Percentiles rank a stretch among this genome's conserved stretches.
phyloP scores from a whole-genome alignment of 768 basidiomycete species.

The Chalciporus chontae region DNA sequence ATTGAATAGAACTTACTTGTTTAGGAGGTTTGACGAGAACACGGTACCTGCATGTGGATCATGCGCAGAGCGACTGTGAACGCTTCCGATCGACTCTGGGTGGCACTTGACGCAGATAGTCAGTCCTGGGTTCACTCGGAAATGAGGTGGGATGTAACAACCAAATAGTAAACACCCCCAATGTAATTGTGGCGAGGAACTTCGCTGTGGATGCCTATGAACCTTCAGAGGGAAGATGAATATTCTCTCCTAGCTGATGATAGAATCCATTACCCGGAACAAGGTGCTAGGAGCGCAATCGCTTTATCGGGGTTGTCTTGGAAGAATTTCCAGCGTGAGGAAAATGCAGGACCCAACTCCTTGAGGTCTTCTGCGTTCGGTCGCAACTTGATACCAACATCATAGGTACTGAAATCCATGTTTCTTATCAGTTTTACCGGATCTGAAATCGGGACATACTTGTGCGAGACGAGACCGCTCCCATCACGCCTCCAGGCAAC shows the following conservation, averaged over 20 bases:
- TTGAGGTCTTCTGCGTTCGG: slow-evolving; percentile 48
- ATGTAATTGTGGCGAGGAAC: slow-evolving; percentile 16
- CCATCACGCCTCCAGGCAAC: slow-evolving; percentile 37
- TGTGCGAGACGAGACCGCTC: slow-evolving; percentile 51
- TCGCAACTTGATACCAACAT: slow-evolving; percentile 55
- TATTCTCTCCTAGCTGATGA: background rate
- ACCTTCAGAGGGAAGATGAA: slow-evolving; percentile 1
- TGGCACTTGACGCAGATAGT: slow-evolving; percentile 29
- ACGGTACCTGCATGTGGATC: slow-evolving; percentile 37
- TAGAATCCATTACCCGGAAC: slow-evolving; percentile 35
- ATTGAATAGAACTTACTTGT: slow-evolving; percentile 29
- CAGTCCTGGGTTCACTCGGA: background rate
- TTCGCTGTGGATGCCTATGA: slow-evolving; percentile 9
- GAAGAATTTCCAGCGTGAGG: slow-evolving; percentile 50
- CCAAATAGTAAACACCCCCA: slow-evolving; percentile 27
- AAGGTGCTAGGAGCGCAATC: slow-evolving; percentile 41
- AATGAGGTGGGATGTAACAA: slow-evolving; percentile 7
- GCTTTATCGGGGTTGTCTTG: slow-evolving; percentile 53
- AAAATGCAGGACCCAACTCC: slow-evolving; percentile 47
- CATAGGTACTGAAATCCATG: slow-evolving; percentile 39
- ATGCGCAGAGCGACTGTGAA: slow-evolving; percentile 44
- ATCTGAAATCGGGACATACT: slow-evolving; percentile 35
- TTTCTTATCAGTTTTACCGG: background rate
- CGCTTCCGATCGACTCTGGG: slow-evolving; percentile 43
- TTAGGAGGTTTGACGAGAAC: slow-evolving; percentile 47